phyloP scores from a whole-genome alignment of 1,284 basidiomycete genomes.

The Apiotrichum mycotoxinovorans region DNA sequence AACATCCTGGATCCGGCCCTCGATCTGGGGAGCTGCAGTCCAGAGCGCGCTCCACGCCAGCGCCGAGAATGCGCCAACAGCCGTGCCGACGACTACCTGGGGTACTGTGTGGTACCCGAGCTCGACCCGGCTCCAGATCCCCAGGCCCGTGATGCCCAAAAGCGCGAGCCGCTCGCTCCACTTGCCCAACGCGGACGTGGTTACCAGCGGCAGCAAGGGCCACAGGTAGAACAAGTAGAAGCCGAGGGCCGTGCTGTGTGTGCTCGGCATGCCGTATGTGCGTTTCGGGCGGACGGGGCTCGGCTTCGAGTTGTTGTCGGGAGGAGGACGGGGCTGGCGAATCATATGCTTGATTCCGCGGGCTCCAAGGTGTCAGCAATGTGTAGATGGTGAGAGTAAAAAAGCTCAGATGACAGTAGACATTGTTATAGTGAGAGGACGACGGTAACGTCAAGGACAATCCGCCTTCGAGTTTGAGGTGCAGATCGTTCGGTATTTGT shows the following conservation, averaged over 20 bases:
- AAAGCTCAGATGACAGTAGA: too few species aligned
- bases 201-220: conserved; percentile 58
- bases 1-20: neutral
- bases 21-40: conserved; percentile 18
- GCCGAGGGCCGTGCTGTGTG: conserved; percentile 71
- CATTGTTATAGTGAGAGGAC: neutral
- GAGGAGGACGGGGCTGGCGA: conserved; percentile 66
- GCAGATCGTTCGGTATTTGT: too few species aligned
- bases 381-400: too few species aligned
- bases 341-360: conserved; percentile 67
- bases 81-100: conserved; percentile 67
- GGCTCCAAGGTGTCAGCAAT: conserved; percentile 53
- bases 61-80: conserved; percentile 60
- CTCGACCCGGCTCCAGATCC: conserved; percentile 67
- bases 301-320: conserved; percentile 25
- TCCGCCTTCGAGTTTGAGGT: neutral
- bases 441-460: neutral
- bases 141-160: conserved; percentile 44
- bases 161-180: conserved; percentile 44
- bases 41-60: conserved; percentile 54
- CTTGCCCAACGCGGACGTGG: conserved; percentile 49
- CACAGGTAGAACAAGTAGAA: conserved; percentile 68
- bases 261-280: conserved; percentile 74
- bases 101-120: conserved; percentile 74
- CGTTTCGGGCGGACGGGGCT: conserved; percentile 30